Evolutionary conservation across 495 filamentous ascomycete genomes (phyloP).

Genomic region (Aspergillus indologenus): DNA sequence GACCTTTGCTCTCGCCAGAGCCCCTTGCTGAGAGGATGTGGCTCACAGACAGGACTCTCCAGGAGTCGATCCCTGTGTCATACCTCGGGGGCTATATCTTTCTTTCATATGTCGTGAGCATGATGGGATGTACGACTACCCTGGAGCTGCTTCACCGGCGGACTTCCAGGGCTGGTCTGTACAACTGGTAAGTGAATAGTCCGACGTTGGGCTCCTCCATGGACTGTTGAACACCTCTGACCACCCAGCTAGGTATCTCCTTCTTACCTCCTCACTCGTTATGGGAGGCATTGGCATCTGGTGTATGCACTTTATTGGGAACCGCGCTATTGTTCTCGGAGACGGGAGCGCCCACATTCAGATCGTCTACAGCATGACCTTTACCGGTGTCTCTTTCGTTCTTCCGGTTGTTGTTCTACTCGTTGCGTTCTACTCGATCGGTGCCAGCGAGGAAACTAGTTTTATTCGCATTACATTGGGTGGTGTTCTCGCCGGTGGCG

Average conservation of each 20-base stretch:
- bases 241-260: constrained; percentile 56
- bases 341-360: constrained; percentile 59
- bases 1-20: not conserved
- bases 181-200: constrained; percentile 59
- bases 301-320: constrained; percentile 85
- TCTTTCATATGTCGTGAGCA: constrained; percentile 74
- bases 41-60: constrained; percentile 9
- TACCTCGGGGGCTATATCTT: constrained; percentile 64
- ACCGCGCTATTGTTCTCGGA: constrained; percentile 70
- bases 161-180: constrained; percentile 61
- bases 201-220: not conserved
- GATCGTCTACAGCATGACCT: constrained; percentile 67
- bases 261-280: constrained; percentile 65
- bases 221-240: constrained; percentile 4
- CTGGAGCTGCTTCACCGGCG: constrained; percentile 78
- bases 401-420: constrained; percentile 73
- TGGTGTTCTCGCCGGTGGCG: constrained; percentile 64
- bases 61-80: constrained; percentile 22
- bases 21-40: constrained; percentile 24
- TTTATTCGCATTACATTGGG: constrained; percentile 57
- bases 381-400: constrained; percentile 76
- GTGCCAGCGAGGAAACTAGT: constrained; percentile 51
- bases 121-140: constrained; percentile 71
- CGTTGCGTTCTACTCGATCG: constrained; percentile 65
- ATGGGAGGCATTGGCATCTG: constrained; percentile 86